Base-by-base conservation (phyloP, 768 basidiomycete species). In the Pulveroboletus sp. region DNA sequence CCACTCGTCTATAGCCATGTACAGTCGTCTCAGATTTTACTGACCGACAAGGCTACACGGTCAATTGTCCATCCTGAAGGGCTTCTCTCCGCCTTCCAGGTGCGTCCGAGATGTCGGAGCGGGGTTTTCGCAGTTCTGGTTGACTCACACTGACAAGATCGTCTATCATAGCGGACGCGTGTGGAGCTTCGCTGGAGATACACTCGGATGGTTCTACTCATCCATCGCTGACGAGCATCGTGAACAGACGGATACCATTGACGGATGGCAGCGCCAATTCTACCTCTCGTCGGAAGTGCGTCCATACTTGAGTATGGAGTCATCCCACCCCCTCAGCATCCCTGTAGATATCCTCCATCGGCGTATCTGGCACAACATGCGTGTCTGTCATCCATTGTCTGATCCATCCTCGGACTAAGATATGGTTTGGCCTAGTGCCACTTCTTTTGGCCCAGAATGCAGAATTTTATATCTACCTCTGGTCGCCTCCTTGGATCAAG, bases 391-490 rank as follows among this genome's bases (percentile, higher is more conserved):
- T 54, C 47, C 11, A 11, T 32, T 43, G 38, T 43, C 47, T 36
- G 5, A n/a, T 26, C 26, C 45, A 17, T 44, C 35, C 49, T 24
- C 15, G 17, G 14, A 36, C 50, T 49, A 9, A 54, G 37, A 32
- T 18, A 36, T 47, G 31, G 76, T 56, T 24, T 46, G 43, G 49
- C 48, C 53, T 36, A 85, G 82, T 37, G 77, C 81, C 2, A 79
- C 82, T 5, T 77, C 79, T 39, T 76, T 81, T 51, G 82, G 82
- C 18, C 72, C 79, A 33, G 63, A 70, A 5, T 74, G 75, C 30
- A 77, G 70, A 54, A 69, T 85, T n/a, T 63, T 68, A 14, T 56
- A 55, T 45, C 15, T 76, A 12, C 69, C 82, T 12, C 70, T 78
- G 38, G 73, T 78, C 56, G 58, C 76, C 9, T 57, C 66, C 32